Conservation (phyloP, 805 yeast species). For the Teunomyces funiuensis region DNA sequence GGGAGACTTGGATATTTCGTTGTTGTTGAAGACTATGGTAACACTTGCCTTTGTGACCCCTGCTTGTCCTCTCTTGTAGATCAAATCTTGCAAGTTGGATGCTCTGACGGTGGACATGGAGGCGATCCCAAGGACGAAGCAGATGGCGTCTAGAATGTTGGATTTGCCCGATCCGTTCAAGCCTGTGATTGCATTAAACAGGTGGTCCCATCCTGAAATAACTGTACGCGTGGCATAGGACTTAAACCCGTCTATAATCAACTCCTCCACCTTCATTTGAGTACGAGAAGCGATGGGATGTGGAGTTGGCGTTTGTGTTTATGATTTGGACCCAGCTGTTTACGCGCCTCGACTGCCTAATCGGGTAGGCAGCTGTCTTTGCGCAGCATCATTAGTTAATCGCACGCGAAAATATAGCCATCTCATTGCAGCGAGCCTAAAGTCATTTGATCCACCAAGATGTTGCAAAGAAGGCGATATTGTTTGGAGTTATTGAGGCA, state of each 20-base stretch:
- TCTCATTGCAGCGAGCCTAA: background rate
- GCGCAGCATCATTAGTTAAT: background rate
- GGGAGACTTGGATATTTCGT: constrained; percentile 74
- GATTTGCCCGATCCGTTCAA: constrained; percentile 97
- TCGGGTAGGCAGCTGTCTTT: constrained; percentile 7
- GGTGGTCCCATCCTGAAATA: constrained; percentile 92
- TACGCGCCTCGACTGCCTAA: constrained; percentile 18
- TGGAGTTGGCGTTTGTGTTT: background rate
- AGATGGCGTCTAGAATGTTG: constrained; percentile 92
- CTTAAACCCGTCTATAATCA: constrained; percentile 95
- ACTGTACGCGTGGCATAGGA: constrained; percentile 97
- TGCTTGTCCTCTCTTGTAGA: constrained; percentile 96
- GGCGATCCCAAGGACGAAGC: constrained; percentile 96
- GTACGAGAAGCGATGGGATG: constrained; percentile 1
- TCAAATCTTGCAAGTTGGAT: constrained; percentile 85
- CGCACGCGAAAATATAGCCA: background rate
- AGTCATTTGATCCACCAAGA: background rate
- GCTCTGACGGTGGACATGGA: constrained; percentile 96
- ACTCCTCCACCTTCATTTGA: constrained; percentile 92
- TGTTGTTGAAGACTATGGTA: constrained; percentile 90
- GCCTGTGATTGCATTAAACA: constrained; percentile 97
- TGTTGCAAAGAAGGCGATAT: background rate
- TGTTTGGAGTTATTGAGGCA: background rate
- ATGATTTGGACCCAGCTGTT: constrained; percentile 2
- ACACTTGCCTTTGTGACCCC: constrained; percentile 97